Conservation (phyloP, 2,329 filamentous ascomycete species). For the Ascomycota sp. region DNA sequence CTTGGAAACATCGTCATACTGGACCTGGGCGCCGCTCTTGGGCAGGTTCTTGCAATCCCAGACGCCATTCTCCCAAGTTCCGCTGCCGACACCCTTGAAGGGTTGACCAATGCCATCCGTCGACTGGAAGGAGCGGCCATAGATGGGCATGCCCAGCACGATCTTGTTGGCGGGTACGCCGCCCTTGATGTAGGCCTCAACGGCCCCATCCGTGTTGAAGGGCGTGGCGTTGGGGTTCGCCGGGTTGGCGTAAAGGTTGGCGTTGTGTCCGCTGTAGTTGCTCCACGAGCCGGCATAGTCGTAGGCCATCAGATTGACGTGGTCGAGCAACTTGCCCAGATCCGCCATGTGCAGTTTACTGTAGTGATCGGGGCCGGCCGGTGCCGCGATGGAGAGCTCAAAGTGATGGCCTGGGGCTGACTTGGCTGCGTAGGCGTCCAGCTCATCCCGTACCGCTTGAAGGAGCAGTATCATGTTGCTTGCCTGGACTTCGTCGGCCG, state of each 20-base stretch:
- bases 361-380: constrained; percentile 29
- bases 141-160: constrained; percentile 55
- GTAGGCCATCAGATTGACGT: constrained; percentile 54
- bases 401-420: constrained; percentile 28
- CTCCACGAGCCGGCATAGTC: constrained; percentile 61
- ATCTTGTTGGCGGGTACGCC: constrained; percentile 47
- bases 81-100: constrained; percentile 43
- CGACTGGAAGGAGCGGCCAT: constrained; percentile 9
- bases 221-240: constrained; percentile 39
- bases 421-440: constrained; percentile 25
- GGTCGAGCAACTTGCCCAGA: constrained; percentile 30
- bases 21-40: constrained; percentile 32
- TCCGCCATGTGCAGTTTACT: constrained; percentile 23
- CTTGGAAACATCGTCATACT: constrained; percentile 33
- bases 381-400: constrained; percentile 30
- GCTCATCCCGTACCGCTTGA: constrained; percentile 20
- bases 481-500: constrained; percentile 17
- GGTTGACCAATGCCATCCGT: constrained; percentile 44
- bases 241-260: constrained; percentile 44
- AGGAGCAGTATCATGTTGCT: constrained; percentile 24
- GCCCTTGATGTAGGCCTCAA: constrained; percentile 42
- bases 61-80: constrained; percentile 52
- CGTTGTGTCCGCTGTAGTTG: constrained; percentile 40
- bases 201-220: constrained; percentile 45
- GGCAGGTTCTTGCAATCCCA: constrained; percentile 73